Evolutionary conservation across 148 eudicot species (phyloP).

Genomic region (Chenopodium album): DNA sequence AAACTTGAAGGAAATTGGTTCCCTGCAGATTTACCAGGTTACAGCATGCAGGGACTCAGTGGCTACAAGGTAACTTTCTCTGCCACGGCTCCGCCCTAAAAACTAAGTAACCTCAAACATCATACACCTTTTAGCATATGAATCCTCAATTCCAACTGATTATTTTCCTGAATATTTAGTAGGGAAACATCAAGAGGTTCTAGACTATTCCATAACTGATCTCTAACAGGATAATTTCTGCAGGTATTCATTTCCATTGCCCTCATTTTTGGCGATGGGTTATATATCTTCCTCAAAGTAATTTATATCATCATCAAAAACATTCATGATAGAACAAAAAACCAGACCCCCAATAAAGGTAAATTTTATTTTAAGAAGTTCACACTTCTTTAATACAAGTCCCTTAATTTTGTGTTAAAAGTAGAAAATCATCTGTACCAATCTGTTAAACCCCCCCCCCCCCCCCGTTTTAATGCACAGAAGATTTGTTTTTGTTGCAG

Average conservation of each 20-base stretch:
- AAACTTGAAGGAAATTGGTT: slow-evolving; percentile 62
- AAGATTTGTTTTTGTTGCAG: slow-evolving; percentile 17
- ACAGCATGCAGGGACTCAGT: slow-evolving; percentile 67
- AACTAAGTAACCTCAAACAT: not conserved
- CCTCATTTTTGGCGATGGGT: slow-evolving; percentile 75
- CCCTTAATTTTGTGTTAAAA: not conserved
- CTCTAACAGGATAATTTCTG: not conserved
- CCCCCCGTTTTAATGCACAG: not conserved
- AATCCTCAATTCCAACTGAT: not conserved
- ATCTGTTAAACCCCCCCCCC: too few relatives aligned
- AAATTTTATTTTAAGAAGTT: not conserved
- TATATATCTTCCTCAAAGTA: slow-evolving; percentile 57
- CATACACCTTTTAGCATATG: not conserved
- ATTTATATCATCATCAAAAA: slow-evolving; percentile 36
- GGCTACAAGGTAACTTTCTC: slow-evolving; percentile 61
- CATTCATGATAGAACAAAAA: slow-evolving; percentile 31
- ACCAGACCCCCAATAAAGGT: slow-evolving; percentile 11
- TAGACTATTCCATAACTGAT: not conserved
- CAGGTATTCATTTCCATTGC: slow-evolving; percentile 81
- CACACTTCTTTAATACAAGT: not conserved
- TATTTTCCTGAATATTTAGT: not conserved
- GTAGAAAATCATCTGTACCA: too few relatives aligned
- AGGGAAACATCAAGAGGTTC: not conserved
- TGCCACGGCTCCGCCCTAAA: not conserved
- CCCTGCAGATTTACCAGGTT: slow-evolving; percentile 43